Percentiles rank a stretch among this genome's conserved stretches.
Conservation (phyloP, 2,329 filamentous ascomycete species). For the Monosporascus sp. region DNA sequence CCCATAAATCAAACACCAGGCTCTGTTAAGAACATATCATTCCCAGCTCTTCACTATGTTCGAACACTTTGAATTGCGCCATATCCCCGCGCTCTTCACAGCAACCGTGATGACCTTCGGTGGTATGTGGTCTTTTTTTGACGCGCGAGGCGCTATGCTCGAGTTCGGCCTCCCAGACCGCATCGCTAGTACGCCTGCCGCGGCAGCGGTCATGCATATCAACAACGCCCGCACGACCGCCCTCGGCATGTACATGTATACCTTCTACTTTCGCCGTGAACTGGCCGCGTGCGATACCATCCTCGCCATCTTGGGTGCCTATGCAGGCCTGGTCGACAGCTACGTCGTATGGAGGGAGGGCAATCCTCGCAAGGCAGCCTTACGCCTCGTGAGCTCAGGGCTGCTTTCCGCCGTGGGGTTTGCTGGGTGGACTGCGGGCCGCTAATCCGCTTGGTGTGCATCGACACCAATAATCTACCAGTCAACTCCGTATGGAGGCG, state of each 20-base stretch:
- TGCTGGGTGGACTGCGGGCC: slow-evolving; percentile 5
- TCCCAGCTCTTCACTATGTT: slow-evolving; percentile 6
- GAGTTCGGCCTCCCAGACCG: slow-evolving; percentile 19
- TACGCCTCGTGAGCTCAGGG: slow-evolving; percentile 13
- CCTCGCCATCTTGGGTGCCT: slow-evolving; percentile 17
- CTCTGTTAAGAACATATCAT: background rate
- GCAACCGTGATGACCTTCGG: slow-evolving; percentile 18
- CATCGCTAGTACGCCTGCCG: slow-evolving; percentile 13
- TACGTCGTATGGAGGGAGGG: slow-evolving; percentile 21
- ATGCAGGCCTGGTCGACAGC: slow-evolving; percentile 20
- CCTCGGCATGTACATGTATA: slow-evolving; percentile 15
- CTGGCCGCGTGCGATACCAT: slow-evolving; percentile 14
- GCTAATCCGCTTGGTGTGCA: background rate
- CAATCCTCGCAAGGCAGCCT: slow-evolving; percentile 9
- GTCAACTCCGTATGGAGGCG: background rate
- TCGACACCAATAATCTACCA: background rate
- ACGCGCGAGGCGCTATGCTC: slow-evolving; percentile 15
- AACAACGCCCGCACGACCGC: slow-evolving; percentile 16
- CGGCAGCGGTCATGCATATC: slow-evolving; percentile 15
- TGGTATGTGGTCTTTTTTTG: slow-evolving; percentile 18
- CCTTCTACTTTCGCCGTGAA: slow-evolving; percentile 16
- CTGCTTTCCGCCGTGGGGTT: slow-evolving; percentile 8
- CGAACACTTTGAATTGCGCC: slow-evolving; percentile 3
- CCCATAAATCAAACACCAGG: background rate
- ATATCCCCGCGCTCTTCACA: slow-evolving; percentile 9